Evolutionary conservation across 2,329 filamentous ascomycete species (phyloP), one percentile per base, ranked within the genome.

Genomic region (Seiridium unicorne): DNA sequence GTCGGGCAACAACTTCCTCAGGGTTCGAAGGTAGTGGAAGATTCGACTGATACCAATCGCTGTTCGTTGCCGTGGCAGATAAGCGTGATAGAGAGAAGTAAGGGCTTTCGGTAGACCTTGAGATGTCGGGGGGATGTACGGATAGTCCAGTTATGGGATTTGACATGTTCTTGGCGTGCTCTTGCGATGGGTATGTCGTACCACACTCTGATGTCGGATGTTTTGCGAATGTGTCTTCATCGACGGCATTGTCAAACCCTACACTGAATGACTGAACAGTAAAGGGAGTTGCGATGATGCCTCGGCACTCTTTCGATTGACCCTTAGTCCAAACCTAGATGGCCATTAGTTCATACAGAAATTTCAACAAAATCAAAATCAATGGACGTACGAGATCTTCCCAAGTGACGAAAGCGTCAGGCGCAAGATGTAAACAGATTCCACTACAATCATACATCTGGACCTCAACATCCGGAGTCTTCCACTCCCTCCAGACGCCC

Each of bases 321-420:
- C 70, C 72, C 4, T 77, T 70, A 0, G 72, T 69, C 76, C 78
- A 82, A 13, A 84, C 65, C 80, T 84, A 55, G 9, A 2, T 7
- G 32, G 9, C 32, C 5, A 57, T 70, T 31, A 72, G 60, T 58
- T 18, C 11, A 26, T 18, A 32, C 4, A 10, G 32, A 18, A 10
- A 10, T 3, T 46, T 34, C 18, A 36, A 2, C 11, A 13, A 35
- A 8, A 0, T 5, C 8, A 26, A 26, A 26, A 26, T 26, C 18
- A 26, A 26, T 26, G n/a, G 31, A 57, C 77, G 48, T 72, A 83
- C 81, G 46, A 70, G 73, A 51, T 84, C 77, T 64, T 87, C 84
- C 76, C 83, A 87, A 55, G 80, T 78, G 11, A 86, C 72, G 63
- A 85, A 84, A 1, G 84, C 78, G 63, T 86, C 83, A 0, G 78